Evolutionary conservation across 2,329 filamentous ascomycete genomes (phyloP), one percentile per base, ranked within the genome.

Genomic region (Penicillium sp.): DNA sequence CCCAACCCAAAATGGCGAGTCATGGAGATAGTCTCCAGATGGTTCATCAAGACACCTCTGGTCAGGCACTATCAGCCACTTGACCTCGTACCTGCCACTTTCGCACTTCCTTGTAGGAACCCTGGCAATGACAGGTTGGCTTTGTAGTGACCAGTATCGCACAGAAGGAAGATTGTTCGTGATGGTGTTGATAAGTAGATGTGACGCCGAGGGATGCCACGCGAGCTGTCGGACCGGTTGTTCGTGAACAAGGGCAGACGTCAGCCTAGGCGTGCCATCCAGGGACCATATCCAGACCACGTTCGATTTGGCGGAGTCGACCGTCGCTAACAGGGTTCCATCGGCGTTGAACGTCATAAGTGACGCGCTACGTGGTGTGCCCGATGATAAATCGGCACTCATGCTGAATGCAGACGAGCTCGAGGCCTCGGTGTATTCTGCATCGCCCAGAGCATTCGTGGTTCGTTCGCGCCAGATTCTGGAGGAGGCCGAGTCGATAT

Each of bases 221-320:
- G 59, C 53, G 13, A 73, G 47, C 27, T 73, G 67, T 46, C 67
- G 67, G 27, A 75, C 66, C 3, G 65, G 61, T 33, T 72, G 66
- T 40, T 74, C 72, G 43, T 75, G 73, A 15, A 75, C 68, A 1
- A 75, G 50, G 4, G 64, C 64, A n/a, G 72, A 70, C 6, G 60
- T 45, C 7, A 72, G 57, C 6, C 46, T 56, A 2, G 65, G 58
- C 0, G 60, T 56, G 3, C 42, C 48, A 29, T 66, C 60, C 42
- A 73, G 42, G 4, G 67, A 66, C 73, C 73, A 75, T 50, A 76
- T 69, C 72, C 73, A 76, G 18, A 72, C 65, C 15, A 75, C 70
- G 47, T 74, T 72, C 12, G 73, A 68, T 6, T 68, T 64, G 20
- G 61, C 60, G n/a, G 71, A 66, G 46, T 71, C 68, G 32, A 71